Percentiles rank a stretch among this genome's conserved stretches.
Evolutionary conservation across 2,329 filamentous ascomycete species (phyloP).

Genomic region (Claviceps quebecensis): DNA sequence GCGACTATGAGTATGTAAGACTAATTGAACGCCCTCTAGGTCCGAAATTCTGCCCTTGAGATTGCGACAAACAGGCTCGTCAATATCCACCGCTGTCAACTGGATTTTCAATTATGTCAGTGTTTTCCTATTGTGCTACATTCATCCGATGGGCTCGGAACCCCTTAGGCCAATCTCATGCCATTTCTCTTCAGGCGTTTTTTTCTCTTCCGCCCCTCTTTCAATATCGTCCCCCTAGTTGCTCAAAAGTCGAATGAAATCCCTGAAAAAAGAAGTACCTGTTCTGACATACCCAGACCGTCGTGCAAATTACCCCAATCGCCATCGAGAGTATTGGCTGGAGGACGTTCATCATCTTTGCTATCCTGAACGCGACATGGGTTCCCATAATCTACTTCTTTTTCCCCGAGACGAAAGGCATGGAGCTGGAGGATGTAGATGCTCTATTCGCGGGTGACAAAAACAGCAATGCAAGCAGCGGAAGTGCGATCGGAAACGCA

Average conservation of each 20-base stretch:
- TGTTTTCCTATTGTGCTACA: background rate
- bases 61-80: conserved; percentile 18
- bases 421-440: conserved; percentile 30
- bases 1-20: background rate
- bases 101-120: conserved; percentile 22
- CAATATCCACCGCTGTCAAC: conserved; percentile 19
- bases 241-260: too few species aligned
- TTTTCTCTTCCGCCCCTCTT: background rate
- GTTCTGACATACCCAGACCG: background rate
- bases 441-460: conserved; percentile 11
- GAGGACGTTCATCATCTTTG: conserved; percentile 17
- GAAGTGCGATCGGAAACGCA: too few species aligned
- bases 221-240: background rate
- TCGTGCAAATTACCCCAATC: conserved; percentile 10
- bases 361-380: conserved; percentile 14
- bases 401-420: conserved; percentile 17
- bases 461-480: background rate
- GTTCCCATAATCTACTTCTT: conserved; percentile 17
- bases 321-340: conserved; percentile 13
- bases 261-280: background rate
- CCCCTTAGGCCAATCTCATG: too few species aligned
- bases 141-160: too few species aligned
- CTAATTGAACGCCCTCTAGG: conserved; percentile 6
- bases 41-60: conserved; percentile 19
- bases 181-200: background rate